Base-by-base conservation (phyloP, 192 early-diverging fungal genomes). In the Backusella westeae region DNA sequence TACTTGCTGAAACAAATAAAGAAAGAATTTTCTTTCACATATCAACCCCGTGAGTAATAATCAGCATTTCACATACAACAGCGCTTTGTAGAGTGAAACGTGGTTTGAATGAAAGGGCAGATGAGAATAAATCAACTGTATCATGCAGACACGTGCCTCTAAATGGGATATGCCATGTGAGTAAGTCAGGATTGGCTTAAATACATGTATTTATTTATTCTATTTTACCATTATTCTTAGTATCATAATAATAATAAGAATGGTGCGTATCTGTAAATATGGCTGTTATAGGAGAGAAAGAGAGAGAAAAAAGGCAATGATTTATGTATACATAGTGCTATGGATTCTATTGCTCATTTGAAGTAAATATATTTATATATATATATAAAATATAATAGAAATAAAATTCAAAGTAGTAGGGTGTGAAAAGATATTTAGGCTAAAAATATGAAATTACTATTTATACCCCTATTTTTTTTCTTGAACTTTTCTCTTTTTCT, bases 141-240 rank as follows among this genome's bases (percentile, higher is more conserved):
- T 63, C 56, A 63, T 26, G 56, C 56, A 63, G 23, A 63, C 56
- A 63, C 56, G 56, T 63, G 56, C 56, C 56, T 29, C 23, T 63
- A 63, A 63, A 63, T 63, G 56, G 56, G 56, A 63, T 63, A 63
- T 29, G 23, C 21, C 56, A 63, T 63, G 56, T 63, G 56, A 63
- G 56, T 63, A 63, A 63, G 26, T 29, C 53, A 56, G 53, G 53
- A 56, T 56, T 63, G 56, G 56, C 26, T 29, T 10, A 21, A 21
- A 56, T 26, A 21, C n/a, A 21, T 56, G 6, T 56, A 56, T 4
- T 63, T 63, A 29, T 26, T 29, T 29, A 63, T 29, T 59, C 23
- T 12, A 12, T 14, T 17, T 6, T 23, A 56, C 42, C 5, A 44
- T 5, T 17, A 44, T 17, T 44, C 14, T 6, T 44, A 17, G 4